Evolutionary conservation across 352 stramenopile genomes (phyloP), one percentile per base, ranked within the genome.

Genomic region (Thalassiosira hispida): DNA sequence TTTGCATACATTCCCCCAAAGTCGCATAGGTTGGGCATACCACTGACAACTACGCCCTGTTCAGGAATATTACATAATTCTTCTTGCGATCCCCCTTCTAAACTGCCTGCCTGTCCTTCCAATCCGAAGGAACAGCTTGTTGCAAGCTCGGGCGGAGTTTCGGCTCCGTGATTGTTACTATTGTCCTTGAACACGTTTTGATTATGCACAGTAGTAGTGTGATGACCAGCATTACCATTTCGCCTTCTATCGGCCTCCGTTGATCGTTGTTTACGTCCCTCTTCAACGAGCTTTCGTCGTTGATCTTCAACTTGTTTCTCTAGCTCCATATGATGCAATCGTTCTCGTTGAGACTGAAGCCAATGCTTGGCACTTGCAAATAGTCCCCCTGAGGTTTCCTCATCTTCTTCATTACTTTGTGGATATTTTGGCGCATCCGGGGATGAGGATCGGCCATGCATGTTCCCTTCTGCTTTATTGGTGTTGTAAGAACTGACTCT

Each of bases 301-400:
- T 85, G 77, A 64, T 82, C 72, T 68, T 85, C 72, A 0, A 85
- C 77, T 27, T 85, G 60, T 49, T 66, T 20, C 49, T 85, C 72
- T 29, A 85, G 53, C 57, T 83, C 73, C 16, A 78, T 44, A 55
- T 74, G 55, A 33, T 67, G 55, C 12, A 81, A 55, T 71, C 73
- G 61, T 23, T 85, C 77, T 29, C 77, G 29, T 60, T 85, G 72
- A 7, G 42, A 63, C 46, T 67, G 33, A 0, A 85, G 44, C 77
- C 77, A 85, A 20, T 69, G 74, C 42, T 62, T 79, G 8, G 73
- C 77, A n/a, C 25, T 46, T 14, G 69, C 33, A 20, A 82, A 79
- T 44, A 81, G 2, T 23, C 77, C 61, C 0, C 64, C 61, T 20
- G 31, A 44, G 22, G 31, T 12, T 38, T 64, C 52, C 3, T 56